Base-by-base conservation (phyloP, 1,284 basidiomycete species). In the Salmacisia buchloeana region DNA sequence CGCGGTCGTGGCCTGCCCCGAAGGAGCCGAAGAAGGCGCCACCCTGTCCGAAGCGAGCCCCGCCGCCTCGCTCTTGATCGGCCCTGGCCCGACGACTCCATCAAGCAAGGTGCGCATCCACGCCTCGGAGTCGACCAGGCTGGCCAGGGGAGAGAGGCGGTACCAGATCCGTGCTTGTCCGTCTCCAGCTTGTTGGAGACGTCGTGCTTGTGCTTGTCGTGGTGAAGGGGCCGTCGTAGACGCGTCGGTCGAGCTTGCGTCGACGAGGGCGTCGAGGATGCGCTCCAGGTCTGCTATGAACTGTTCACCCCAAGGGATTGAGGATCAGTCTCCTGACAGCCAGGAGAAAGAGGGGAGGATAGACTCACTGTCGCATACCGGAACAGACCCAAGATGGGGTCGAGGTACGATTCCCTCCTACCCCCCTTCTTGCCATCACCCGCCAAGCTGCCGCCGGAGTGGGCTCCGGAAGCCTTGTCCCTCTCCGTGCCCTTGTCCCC, bases 361-460 rank as follows among this genome's bases (percentile, higher is more conserved):
- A 18, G 13, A 33, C 49, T 54, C 49, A 54, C 49, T 3, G 27
- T 54, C 10, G 49, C 49, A 54, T 54, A 54, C 29, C 49, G 25
- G 49, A 54, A 54, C 49, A 54, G 15, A 5, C 49, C 49, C 49
- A 54, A 33, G 25, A 54, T 29, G 18, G 49, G 49, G 13, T 54
- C 49, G 12, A 54, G 29, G n/a, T 54, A 33, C 1, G 29, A 10
- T 31, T 54, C 49, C 49, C 21, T 29, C 25, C 34, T 27, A 15
- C 18, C 1, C 41, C 2, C 41, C 41, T n/a, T n/a, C n/a, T n/a
- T n/a, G n/a, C n/a, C n/a, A n/a, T n/a, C n/a, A n/a, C n/a, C n/a
- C n/a, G n/a, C n/a, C n/a, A n/a, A n/a, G n/a, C n/a, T n/a, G n/a
- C n/a, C n/a, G n/a, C n/a, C n/a, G n/a, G n/a, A n/a, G n/a, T n/a